Evolutionary conservation across 2,329 filamentous ascomycete species (phyloP), one percentile per base, ranked within the genome.

Genomic region (Cordyceps cateniannulata): DNA sequence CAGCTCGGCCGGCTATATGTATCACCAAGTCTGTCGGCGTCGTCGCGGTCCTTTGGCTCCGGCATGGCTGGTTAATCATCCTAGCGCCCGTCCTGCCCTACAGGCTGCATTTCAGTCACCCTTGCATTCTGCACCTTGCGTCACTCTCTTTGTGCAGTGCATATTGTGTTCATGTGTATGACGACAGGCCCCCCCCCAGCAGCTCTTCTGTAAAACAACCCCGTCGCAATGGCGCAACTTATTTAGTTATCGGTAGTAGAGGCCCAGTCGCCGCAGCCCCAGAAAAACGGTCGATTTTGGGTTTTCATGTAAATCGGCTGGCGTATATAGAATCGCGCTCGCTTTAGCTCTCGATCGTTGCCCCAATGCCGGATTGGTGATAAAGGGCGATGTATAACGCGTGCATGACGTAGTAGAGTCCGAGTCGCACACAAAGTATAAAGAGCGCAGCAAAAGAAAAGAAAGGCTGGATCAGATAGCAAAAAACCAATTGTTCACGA

Each of bases 351-450:
- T 53, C 51, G 22, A 53, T 53, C 38, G 35, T 18, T 27, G 24
- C 12, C 16, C 16, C 20, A 44, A 44, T 29, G 52, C 18, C 38
- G 18, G 9, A 22, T 16, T 44, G 35, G 35, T 53, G 22, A n/a
- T n/a, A 6, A 5, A 16, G 25, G 16, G 38, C 5, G 24, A 54
- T 54, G 52, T 54, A 54, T 54, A 44, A 54, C 52, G 52, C 38
- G 10, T 44, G 52, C 8, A 54, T 54, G 52, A 54, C 52, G 52
- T 54, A 54, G 38, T 54, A 29, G 52, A 54, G 24, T 29, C n/a
- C 20, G 10, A 8, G 52, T 16, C 24, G 18, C 14, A 14, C 8
- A 5, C 24, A 20, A 20, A 22, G 38, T 54, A 54, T 54, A 54
- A 54, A 53, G 9, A 22, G 24, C 38, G 29, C 8, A 3, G 16